Evolutionary conservation across 306 rosid species (phyloP), one percentile per base, ranked within the genome.

Genomic region (Citrullus colocynthis): DNA sequence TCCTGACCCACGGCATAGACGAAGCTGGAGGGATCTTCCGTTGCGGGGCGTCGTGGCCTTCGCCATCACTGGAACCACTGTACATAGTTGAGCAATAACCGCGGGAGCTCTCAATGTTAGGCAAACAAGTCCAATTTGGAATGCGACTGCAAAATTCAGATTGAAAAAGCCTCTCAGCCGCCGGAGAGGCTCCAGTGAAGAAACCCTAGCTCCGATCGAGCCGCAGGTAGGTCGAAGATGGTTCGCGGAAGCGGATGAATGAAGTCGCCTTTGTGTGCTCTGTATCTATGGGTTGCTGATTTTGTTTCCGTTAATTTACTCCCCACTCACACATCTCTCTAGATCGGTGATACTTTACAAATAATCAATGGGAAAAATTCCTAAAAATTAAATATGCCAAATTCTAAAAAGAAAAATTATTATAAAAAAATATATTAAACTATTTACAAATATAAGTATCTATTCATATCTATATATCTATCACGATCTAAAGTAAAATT

Each of bases 41-140:
- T 76, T 85, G 97, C 54, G 88, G 64, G 57, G 92, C 82, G 24
- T 92, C 97, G 60, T 88, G 97, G 86, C 88, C 78, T 86, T 92
- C 99, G 80, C 98, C 98, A 71, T 96, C 98, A 82, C 94, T 93
- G 76, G 91, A 93, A 60, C 91, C 98, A 82, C 97, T 86, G 86
- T 96, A 92, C 99, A 96, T 92, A 78, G 48, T 84, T n/a, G 66
- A 80, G 77, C 48, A 51, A 63, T 36, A 34, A 66, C 81, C 79
- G 41, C 63, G 73, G 30, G 55, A 18, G 6, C 28, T 62, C 61
- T 10, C 24, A 76, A 16, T 44, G 58, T 34, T 45, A 14, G 14
- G 79, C 54, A 45, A 77, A 15, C 61, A 48, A 30, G 48, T 59
- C n/a, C 42, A 77, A 77, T 21, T 61, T 62, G 45, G 16, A 44